phyloP scores from a whole-genome alignment of 2,329 filamentous ascomycete genomes.

The Aspergillus niger region DNA sequence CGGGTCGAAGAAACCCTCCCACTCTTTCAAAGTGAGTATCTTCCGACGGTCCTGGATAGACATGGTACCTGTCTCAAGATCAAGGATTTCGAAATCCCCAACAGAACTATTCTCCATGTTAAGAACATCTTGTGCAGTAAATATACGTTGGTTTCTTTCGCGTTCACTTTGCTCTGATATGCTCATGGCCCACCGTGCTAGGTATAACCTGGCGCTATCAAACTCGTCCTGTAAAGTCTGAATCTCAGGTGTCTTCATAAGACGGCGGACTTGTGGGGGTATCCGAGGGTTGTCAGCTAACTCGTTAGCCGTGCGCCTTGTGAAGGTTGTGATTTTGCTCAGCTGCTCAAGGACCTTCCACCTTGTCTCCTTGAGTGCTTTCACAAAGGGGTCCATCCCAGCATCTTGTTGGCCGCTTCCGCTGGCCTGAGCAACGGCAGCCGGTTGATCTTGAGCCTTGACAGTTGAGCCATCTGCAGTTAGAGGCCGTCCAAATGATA shows the following conservation, averaged over 20 bases:
- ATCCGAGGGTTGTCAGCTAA: slow-evolving; percentile 88
- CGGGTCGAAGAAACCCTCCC: slow-evolving; percentile 85
- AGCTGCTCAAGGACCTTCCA: slow-evolving; percentile 98
- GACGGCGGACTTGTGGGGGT: slow-evolving; percentile 79
- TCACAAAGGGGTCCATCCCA: slow-evolving; percentile 88
- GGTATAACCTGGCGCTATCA: slow-evolving; percentile 89
- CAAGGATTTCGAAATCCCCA: slow-evolving; percentile 92
- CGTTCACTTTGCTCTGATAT: slow-evolving; percentile 95
- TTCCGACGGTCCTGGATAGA: slow-evolving; percentile 76
- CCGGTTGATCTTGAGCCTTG: slow-evolving; percentile 39
- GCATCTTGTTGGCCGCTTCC: slow-evolving; percentile 57
- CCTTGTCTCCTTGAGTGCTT: slow-evolving; percentile 88
- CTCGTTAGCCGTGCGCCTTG: slow-evolving; percentile 85
- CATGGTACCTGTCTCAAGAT: slow-evolving; percentile 72
- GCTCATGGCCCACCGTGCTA: slow-evolving; percentile 97
- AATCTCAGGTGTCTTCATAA: slow-evolving; percentile 90
- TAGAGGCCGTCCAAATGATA: slow-evolving; percentile 66
- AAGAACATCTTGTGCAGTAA: slow-evolving; percentile 88
- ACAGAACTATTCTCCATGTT: slow-evolving; percentile 94
- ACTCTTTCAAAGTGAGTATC: slow-evolving; percentile 78
- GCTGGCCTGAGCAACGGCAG: slow-evolving; percentile 35
- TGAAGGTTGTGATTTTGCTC: slow-evolving; percentile 96
- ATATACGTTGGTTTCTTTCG: slow-evolving; percentile 82
- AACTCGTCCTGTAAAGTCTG: slow-evolving; percentile 96
- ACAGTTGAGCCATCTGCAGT: slow-evolving; percentile 46